Evolutionary conservation across 2,329 filamentous ascomycete genomes (phyloP).

Genomic region (Trichoderma atroviride): DNA sequence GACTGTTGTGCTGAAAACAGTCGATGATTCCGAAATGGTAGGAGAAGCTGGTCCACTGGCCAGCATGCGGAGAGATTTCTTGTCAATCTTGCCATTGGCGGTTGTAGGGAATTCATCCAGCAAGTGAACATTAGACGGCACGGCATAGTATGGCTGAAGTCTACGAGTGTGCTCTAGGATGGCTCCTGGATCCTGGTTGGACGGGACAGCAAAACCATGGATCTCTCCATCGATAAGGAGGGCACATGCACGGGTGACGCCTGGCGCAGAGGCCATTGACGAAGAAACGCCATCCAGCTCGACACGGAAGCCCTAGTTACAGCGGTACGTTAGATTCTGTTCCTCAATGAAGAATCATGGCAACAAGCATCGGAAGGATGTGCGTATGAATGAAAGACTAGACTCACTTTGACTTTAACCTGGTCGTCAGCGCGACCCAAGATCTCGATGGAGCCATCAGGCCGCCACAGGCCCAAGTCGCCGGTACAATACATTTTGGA

Average conservation of each 20-base stretch:
- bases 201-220: conserved; percentile 53
- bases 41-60: conserved; percentile 31
- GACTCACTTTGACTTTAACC: conserved; percentile 58
- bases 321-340: conserved; percentile 3
- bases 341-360: not conserved
- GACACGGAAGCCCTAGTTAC: conserved; percentile 57
- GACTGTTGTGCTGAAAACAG: conserved; percentile 20
- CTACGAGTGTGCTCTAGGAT: conserved; percentile 46
- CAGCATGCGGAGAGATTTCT: conserved; percentile 46
- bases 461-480: conserved; percentile 58
- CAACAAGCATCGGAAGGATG: not conserved
- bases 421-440: conserved; percentile 63
- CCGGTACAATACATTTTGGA: conserved; percentile 62
- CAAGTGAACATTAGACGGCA: conserved; percentile 50
- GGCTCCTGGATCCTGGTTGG: conserved; percentile 39
- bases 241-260: conserved; percentile 51
- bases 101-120: conserved; percentile 53
- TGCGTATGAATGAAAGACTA: not conserved
- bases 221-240: conserved; percentile 52
- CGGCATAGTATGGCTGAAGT: conserved; percentile 58
- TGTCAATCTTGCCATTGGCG: conserved; percentile 60
- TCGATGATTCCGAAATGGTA: conserved; percentile 15
- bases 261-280: conserved; percentile 50
- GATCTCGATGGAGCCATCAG: conserved; percentile 56
- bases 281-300: conserved; percentile 61